phyloP scores from a whole-genome alignment of 176 grass and related monocot species.

The Tuctoria greenei region DNA sequence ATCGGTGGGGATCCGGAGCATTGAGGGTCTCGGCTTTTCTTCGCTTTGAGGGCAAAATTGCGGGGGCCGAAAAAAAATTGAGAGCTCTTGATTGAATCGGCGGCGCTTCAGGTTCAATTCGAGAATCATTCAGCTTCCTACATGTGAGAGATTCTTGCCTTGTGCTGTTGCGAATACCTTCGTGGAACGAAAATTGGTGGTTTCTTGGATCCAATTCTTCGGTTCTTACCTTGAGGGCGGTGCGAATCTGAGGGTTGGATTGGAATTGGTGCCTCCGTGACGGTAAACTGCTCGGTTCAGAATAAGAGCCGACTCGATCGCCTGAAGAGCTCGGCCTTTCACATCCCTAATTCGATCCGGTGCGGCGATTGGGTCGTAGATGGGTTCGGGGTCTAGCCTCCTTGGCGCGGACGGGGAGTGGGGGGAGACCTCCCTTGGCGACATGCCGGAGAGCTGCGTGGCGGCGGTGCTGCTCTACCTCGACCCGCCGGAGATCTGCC shows the following conservation, averaged over 20 bases:
- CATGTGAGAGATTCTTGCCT: constrained; percentile 1
- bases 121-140: not conserved
- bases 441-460: constrained; percentile 92
- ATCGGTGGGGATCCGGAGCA: constrained; percentile 10
- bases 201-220: constrained; percentile 23
- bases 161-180: not conserved
- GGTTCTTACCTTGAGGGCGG: constrained; percentile 15
- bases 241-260: constrained; percentile 32
- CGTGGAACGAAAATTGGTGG: not conserved
- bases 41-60: constrained; percentile 3
- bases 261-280: not conserved
- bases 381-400: constrained; percentile 80
- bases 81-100: constrained; percentile 11
- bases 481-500: constrained; percentile 89
- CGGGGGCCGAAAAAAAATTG: not conserved
- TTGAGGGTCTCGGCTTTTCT: constrained; percentile 3
- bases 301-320: not conserved
- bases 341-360: not conserved
- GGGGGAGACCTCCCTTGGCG: constrained; percentile 67
- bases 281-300: not conserved
- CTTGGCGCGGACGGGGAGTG: constrained; percentile 51
- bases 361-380: constrained; percentile 29
- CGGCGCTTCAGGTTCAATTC: not conserved
- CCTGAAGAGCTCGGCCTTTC: constrained; percentile 18
- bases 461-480: constrained; percentile 78